Conservation (phyloP, 257 asterid species). For the Capsicum chinense region DNA sequence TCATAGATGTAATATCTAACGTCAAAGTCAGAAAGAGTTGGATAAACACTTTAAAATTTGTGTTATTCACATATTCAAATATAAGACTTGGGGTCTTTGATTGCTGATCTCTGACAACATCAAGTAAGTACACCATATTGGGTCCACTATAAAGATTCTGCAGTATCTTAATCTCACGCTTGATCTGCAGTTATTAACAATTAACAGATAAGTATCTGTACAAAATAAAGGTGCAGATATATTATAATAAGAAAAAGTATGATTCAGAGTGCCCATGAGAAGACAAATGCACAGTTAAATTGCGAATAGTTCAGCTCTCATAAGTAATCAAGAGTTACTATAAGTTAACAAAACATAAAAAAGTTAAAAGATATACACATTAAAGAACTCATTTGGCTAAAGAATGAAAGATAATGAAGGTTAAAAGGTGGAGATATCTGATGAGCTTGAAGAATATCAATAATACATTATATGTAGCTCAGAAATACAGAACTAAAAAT, state of each 20-base stretch:
- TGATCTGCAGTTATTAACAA: conserved; percentile 20
- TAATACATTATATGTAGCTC: neutral
- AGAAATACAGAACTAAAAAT: neutral
- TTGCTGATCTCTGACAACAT: conserved; percentile 33
- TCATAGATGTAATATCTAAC: conserved; percentile 34
- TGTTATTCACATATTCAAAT: conserved; percentile 34
- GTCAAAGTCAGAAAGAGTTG: conserved; percentile 31
- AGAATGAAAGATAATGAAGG: neutral
- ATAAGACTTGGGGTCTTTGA: conserved; percentile 34
- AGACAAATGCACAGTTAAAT: neutral
- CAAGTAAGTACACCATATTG: conserved; percentile 31
- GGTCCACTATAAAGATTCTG: conserved; percentile 35
- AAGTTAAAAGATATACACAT: neutral
- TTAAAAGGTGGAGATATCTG: neutral
- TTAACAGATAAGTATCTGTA: neutral
- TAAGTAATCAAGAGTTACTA: neutral
- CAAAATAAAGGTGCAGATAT: neutral
- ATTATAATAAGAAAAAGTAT: neutral
- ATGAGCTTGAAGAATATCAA: neutral
- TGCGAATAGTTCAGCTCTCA: neutral
- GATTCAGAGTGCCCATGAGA: neutral
- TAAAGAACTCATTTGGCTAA: conserved; percentile 16
- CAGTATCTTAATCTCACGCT: conserved; percentile 33
- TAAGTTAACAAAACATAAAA: neutral
- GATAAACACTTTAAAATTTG: conserved; percentile 35